These are phyloP conservation scores for Spizellomyces punctatus DNA, from an alignment of 192 early-diverging fungal species.

Conservation along the genomic window DNA sequence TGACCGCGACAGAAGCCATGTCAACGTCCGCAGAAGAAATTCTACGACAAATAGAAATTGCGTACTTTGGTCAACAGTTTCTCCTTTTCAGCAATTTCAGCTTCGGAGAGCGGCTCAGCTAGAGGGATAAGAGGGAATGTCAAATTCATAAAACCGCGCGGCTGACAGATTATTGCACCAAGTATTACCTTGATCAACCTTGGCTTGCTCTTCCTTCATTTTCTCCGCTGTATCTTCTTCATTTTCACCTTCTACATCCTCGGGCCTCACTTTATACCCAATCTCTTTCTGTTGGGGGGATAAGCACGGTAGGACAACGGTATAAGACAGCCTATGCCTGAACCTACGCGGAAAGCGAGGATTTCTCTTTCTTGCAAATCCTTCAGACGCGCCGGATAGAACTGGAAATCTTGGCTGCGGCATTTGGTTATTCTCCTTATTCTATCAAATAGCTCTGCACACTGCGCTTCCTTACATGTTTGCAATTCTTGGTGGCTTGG, in stretches of 20 bases:
- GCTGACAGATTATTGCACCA: neutral
- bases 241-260: conserved; percentile 32
- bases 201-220: conserved; percentile 74
- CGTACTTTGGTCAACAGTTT: conserved; percentile 30
- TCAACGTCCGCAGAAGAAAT: no score
- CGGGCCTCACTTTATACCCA: conserved; percentile 70
- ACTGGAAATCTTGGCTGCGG: conserved; percentile 86
- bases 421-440: conserved; percentile 1
- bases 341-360: conserved; percentile 54
- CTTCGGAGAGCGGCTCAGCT: conserved; percentile 88
- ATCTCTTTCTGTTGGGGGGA: conserved; percentile 55
- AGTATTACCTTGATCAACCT: conserved; percentile 71
- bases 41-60: no score
- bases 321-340: no score
- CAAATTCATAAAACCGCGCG: no score
- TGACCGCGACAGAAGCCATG: conserved; percentile 39
- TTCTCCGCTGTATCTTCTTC: conserved; percentile 52
- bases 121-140: conserved; percentile 5
- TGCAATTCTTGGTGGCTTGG: conserved; percentile 34
- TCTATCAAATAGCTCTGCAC: neutral
- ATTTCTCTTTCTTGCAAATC: conserved; percentile 85
- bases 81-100: conserved; percentile 79
- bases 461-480: conserved; percentile 9
- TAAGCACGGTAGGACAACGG: neutral
- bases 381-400: conserved; percentile 77